Evolutionary conservation across 2,329 filamentous ascomycete genomes (phyloP), one percentile per base, ranked within the genome.

Genomic region (Colletotrichum chrysophilum): DNA sequence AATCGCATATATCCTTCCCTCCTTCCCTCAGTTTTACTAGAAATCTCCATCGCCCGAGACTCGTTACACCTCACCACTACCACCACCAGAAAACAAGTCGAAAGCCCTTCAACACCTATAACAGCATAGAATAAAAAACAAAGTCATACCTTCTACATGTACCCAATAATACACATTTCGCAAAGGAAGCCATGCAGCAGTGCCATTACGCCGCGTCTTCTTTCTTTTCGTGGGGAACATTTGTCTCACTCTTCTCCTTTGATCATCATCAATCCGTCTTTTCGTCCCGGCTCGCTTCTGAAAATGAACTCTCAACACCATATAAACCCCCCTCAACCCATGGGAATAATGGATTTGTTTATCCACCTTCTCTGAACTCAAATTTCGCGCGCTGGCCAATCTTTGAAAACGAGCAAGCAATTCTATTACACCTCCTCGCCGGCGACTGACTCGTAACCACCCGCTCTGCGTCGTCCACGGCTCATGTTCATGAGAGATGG

Each of bases 401-500:
- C 26, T 34, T 72, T 28, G 14, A 5, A 58, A 56, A 24, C 55
- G 26, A 61, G 43, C 34, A 38, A 30, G 16, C 66, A 21, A 24
- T 24, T 69, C 43, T 55, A 74, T 74, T 86, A 90, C 80, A 90
- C 89, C 76, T 92, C 91, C 64, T 92, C 91, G 0, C 81, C 88
- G 16, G 87, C 87, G 32, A 94, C 92, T 24, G 88, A 86, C 86
- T 95, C 90, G 84, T 95, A 94, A 77, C 92, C 88, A 52, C 88
- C 88, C 66, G 84, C 85, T 79, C 87, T 84, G 81, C 86, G 87
- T 84, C 88, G 87, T 24, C 85, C 86, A 14, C 80, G 77, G n/a
- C 84, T 83, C 61, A 88, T 78, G n/a, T 85, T 85, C 91, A 95
- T 94, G 77, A 93, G 88, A 6, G 89, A 86, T 7, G 96, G 96